Percentiles rank a stretch among this genome's conserved stretches.
Evolutionary conservation across 805 yeast species (phyloP).

Genomic region (Hanseniaspora jakobsenii): DNA sequence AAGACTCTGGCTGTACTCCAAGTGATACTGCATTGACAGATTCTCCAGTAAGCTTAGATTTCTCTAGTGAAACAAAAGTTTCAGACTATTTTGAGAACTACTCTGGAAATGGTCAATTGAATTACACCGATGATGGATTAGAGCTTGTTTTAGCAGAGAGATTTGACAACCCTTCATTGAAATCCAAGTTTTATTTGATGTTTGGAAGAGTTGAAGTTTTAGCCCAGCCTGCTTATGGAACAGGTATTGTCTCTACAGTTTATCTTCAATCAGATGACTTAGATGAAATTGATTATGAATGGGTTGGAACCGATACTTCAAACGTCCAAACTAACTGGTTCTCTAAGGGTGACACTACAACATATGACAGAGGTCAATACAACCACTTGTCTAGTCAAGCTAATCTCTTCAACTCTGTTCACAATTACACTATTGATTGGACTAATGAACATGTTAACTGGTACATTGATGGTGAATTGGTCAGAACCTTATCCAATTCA

Average conservation of each 20-base stretch:
- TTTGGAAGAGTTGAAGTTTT: slow-evolving; percentile 72
- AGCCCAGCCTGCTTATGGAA: slow-evolving; percentile 61
- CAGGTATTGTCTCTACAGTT: slow-evolving; percentile 69
- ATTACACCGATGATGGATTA: slow-evolving; percentile 48
- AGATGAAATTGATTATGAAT: slow-evolving; percentile 83
- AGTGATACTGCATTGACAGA: slow-evolving; percentile 52
- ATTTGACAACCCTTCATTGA: slow-evolving; percentile 66
- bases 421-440: slow-evolving; percentile 83
- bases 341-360: slow-evolving; percentile 64
- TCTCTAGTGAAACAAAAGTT: slow-evolving; percentile 34
- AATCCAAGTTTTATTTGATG: slow-evolving; percentile 74
- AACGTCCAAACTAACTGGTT: slow-evolving; percentile 72
- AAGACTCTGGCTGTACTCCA: slow-evolving; percentile 28
- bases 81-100: slow-evolving; percentile 33
- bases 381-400: slow-evolving; percentile 35
- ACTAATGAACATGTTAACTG: slow-evolving; percentile 50
- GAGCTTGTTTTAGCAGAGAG: slow-evolving; percentile 46
- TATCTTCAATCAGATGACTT: slow-evolving; percentile 72
- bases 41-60: slow-evolving; percentile 40
- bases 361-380: slow-evolving; percentile 70
- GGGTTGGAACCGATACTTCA: slow-evolving; percentile 67
- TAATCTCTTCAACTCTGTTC: slow-evolving; percentile 47
- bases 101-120: slow-evolving; percentile 33
- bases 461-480: slow-evolving; percentile 56
- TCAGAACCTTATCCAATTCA: slow-evolving; percentile 48